phyloP scores from a whole-genome alignment of 179 eudicot genomes.

The Silene vulgaris region DNA sequence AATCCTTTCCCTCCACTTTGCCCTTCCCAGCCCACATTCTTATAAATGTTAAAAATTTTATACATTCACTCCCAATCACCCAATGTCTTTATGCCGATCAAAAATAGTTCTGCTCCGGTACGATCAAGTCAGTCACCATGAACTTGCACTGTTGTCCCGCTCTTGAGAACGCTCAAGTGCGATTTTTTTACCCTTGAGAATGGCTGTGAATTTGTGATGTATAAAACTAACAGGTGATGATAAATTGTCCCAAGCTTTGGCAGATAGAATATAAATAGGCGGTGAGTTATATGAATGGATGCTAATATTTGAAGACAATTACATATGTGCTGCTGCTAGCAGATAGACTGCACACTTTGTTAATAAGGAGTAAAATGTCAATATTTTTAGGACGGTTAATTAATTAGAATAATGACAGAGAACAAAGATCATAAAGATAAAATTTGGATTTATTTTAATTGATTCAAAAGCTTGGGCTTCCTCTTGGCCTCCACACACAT shows the following conservation, averaged over 20 bases:
- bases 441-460: neutral
- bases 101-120: neutral
- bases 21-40: neutral
- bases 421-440: neutral
- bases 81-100: slow-evolving; percentile 3
- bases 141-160: neutral
- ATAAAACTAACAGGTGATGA: neutral
- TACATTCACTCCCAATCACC: slow-evolving; percentile 3
- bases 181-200: neutral
- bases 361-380: neutral
- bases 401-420: neutral
- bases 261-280: neutral
- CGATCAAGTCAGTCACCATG: neutral
- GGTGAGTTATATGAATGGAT: neutral
- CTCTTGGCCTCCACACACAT: neutral
- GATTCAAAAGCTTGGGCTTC: neutral
- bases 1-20: neutral
- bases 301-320: neutral
- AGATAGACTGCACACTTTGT: neutral
- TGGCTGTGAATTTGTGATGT: neutral
- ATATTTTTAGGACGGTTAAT: neutral
- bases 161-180: neutral
- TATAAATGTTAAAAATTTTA: neutral
- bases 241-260: neutral
- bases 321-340: neutral